Conservation (phyloP, 805 yeast genomes). For the Naumovozyma dairenensis region DNA sequence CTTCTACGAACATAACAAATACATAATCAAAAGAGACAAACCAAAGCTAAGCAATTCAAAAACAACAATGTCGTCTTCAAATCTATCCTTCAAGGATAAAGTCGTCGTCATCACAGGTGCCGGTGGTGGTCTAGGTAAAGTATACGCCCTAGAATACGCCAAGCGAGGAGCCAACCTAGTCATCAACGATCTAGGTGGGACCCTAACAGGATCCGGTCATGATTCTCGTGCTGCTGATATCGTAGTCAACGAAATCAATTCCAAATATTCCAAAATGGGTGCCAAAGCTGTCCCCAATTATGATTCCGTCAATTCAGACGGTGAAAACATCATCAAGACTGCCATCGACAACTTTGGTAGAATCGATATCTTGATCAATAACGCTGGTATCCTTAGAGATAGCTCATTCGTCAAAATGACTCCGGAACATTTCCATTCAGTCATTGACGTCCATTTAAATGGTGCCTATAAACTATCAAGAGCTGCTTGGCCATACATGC, state of each 20-base stretch:
- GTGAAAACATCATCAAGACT: constrained; percentile 74
- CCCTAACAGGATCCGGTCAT: constrained; percentile 63
- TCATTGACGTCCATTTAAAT: constrained; percentile 77
- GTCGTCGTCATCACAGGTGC: constrained; percentile 95
- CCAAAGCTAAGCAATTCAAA: no score
- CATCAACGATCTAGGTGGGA: constrained; percentile 88
- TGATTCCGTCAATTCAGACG: constrained; percentile 76
- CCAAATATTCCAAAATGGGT: constrained; percentile 40
- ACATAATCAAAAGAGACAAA: no score
- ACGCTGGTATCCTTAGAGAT: constrained; percentile 92
- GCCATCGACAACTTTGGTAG: constrained; percentile 83
- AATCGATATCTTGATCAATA: constrained; percentile 81
- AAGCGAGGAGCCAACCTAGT: constrained; percentile 90
- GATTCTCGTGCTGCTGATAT: constrained; percentile 72
- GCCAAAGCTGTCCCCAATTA: constrained; percentile 91
- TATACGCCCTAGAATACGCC: constrained; percentile 81
- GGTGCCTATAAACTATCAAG: constrained; percentile 80
- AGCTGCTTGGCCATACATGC: constrained; percentile 89
- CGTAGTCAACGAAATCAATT: constrained; percentile 74
- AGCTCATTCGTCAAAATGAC: constrained; percentile 79
- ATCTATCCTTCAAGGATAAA: constrained; percentile 57
- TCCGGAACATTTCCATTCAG: constrained; percentile 67
- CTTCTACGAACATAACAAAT: no score
- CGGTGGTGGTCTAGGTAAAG: constrained; percentile 92
- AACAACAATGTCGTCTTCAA: constrained; percentile 1